Conservation (phyloP, 805 yeast species). For the Metschnikowia hibisci region DNA sequence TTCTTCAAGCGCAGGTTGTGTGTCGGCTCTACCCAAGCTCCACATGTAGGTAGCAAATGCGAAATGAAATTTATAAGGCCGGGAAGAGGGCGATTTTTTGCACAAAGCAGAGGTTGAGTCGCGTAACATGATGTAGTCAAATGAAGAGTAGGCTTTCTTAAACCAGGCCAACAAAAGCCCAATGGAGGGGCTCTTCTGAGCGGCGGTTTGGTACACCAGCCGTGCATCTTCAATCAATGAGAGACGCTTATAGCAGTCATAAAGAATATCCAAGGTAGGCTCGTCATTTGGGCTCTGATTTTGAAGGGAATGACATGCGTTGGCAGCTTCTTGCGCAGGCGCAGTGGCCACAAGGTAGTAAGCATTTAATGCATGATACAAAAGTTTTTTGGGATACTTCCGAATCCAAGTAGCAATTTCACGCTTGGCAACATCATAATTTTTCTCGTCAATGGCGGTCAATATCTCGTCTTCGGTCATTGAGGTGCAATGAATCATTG, state of each 20-base stretch:
- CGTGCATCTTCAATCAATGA: constrained; percentile 35
- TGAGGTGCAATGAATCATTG: background rate
- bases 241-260: constrained; percentile 38
- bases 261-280: constrained; percentile 46
- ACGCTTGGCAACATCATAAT: constrained; percentile 50
- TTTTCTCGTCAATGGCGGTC: constrained; percentile 49
- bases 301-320: constrained; percentile 26
- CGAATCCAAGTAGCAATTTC: constrained; percentile 46
- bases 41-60: constrained; percentile 51
- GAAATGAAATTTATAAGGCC: constrained; percentile 47
- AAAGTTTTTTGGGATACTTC: constrained; percentile 55
- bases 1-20: background rate
- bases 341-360: constrained; percentile 33
- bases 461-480: constrained; percentile 28
- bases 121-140: constrained; percentile 51
- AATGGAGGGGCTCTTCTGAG: constrained; percentile 52
- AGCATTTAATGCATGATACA: constrained; percentile 46
- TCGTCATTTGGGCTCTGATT: constrained; percentile 51
- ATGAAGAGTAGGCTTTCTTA: constrained; percentile 43
- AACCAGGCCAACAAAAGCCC: constrained; percentile 56
- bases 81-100: constrained; percentile 16
- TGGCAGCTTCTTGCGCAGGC: constrained; percentile 28
- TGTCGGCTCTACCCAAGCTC: constrained; percentile 39
- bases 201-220: constrained; percentile 53
- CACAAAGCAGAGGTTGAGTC: constrained; percentile 39